Conservation (phyloP, 176 grass and related monocot species). For the Pontederia paniculata region DNA sequence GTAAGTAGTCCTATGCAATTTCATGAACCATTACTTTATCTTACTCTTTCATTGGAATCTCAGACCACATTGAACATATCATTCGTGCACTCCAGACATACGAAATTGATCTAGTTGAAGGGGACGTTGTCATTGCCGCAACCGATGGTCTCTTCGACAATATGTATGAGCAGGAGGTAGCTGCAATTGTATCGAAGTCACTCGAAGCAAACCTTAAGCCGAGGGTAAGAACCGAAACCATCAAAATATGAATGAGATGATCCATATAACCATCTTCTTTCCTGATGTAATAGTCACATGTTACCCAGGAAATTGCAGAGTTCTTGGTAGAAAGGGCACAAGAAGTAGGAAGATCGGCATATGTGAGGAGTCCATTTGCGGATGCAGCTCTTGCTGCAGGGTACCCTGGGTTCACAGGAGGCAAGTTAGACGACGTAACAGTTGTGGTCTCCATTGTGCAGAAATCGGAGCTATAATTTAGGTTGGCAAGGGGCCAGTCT, state of each 20-base stretch:
- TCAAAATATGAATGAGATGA: background rate
- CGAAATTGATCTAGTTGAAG: conserved; percentile 49
- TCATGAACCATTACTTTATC: too few relatives aligned
- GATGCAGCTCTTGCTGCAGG: conserved; percentile 58
- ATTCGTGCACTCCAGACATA: conserved; percentile 40
- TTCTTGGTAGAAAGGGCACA: conserved; percentile 42
- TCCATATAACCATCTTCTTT: too few relatives aligned
- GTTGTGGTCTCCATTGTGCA: conserved; percentile 74
- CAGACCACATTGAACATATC: background rate
- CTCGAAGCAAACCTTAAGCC: conserved; percentile 38
- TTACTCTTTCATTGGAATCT: too few relatives aligned
- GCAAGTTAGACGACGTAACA: conserved; percentile 91
- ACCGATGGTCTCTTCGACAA: conserved; percentile 92
- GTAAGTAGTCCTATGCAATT: conserved; percentile 17
- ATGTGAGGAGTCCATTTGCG: conserved; percentile 57
- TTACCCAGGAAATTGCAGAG: conserved; percentile 57
- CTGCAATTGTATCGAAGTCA: conserved; percentile 53
- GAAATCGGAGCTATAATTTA: conserved; percentile 27
- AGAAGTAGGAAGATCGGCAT: conserved; percentile 53
- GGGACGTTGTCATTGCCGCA: conserved; percentile 72
- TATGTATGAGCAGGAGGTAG: conserved; percentile 65
- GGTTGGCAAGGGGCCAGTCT: too few relatives aligned
- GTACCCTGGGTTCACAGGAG: conserved; percentile 64
- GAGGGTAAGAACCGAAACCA: conserved; percentile 24
- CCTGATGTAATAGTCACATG: too few relatives aligned